Conservation (phyloP, 2,329 filamentous ascomycete species). For the Aspergillus melleus region DNA sequence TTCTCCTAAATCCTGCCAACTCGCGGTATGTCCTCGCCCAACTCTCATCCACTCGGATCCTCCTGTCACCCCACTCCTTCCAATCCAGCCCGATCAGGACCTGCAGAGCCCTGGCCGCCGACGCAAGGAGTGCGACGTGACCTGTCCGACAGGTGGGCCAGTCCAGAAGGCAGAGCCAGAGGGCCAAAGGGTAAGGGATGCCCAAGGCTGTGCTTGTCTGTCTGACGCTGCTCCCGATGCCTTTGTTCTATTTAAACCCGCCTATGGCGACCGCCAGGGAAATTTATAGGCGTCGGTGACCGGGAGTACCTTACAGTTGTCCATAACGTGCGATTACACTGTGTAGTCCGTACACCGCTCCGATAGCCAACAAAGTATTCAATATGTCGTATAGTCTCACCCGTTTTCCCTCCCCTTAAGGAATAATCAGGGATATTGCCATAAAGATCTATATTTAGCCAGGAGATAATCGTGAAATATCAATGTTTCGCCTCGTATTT, state of each 20-base stretch:
- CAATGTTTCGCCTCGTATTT: no score
- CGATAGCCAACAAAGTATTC: no score
- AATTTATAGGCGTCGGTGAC: no score
- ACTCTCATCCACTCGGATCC: background rate
- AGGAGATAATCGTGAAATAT: no score
- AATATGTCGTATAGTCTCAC: no score
- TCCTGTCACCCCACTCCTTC: background rate
- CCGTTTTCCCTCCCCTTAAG: no score
- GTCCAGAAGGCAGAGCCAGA: background rate
- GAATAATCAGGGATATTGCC: no score
- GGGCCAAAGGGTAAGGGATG: background rate
- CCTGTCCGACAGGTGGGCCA: background rate
- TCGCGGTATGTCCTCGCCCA: background rate
- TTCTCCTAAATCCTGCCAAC: no score
- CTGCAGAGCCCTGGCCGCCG: background rate
- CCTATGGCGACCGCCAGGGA: background rate
- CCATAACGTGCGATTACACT: no score
- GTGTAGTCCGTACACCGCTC: no score
- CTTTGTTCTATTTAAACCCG: background rate
- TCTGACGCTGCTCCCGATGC: background rate
- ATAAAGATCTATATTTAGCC: background rate
- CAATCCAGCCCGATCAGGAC: background rate
- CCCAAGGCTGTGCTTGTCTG: background rate
- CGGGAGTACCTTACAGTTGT: no score
- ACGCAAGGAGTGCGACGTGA: background rate